Base-by-base conservation (phyloP, 2,329 filamentous ascomycete genomes). In the Paraphoma chrysanthemicola region DNA sequence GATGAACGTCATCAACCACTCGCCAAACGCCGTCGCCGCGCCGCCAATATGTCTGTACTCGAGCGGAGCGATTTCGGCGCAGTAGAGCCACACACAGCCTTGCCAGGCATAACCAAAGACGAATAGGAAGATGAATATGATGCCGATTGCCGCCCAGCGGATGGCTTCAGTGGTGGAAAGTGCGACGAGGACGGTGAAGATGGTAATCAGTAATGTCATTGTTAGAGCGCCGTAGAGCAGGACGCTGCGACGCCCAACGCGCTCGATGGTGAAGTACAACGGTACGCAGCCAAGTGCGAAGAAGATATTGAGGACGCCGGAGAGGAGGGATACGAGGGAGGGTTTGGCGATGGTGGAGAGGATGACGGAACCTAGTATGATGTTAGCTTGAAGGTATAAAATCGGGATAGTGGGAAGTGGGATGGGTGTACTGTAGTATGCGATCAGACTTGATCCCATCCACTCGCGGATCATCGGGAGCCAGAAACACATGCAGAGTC, bases 401-500 rank as follows among this genome's bases (percentile, higher is more conserved):
- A n/a, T 28, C 12, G 28, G 3, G 41, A 16, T 10, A n/a, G 16
- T 23, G 3, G 6, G 17, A 2, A 16, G 28, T 28, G 12, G 12
- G 29, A n/a, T 36, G 14, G 28, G 46, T 42, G 7, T 42, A 59
- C 60, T 63, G 53, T 61, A 63, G 44, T 61, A 63, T 11, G 52
- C 54, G 23, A 63, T 61, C 42, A 63, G 31, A 18, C 54, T 59
- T 14, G 48, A 54, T 5, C 60, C 60, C 62, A 63, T 65, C 62
- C 60, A 65, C 18, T 61, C 60, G 4, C 60, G 48, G 30, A 65
- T 61, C 57, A 63, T 63, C 3, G 60, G 57, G 10, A 63, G 53
- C 60, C 54, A 63, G 44, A 65, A 63, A 36, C 54, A 65, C 39
- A 65, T 63, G 31, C 54, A 63, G 29, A 65, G 43, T 12, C 62